These are phyloP conservation scores for Cryphonectria carpinicola DNA, from an alignment of 2,329 filamentous ascomycete species.

Conservation along the genomic window DNA sequence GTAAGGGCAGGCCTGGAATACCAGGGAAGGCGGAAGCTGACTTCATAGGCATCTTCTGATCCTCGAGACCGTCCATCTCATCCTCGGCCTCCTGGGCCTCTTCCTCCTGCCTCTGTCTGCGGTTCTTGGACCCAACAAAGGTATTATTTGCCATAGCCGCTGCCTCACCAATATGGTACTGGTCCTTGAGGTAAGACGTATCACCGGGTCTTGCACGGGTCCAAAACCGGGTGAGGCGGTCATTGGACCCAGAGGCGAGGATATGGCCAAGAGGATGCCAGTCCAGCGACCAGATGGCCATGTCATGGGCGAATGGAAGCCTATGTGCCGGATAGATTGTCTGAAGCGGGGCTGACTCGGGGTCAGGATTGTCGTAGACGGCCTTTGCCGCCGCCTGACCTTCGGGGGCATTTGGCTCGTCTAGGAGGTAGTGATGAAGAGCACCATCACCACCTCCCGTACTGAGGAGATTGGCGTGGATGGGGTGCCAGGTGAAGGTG, in stretches of 20 bases:
- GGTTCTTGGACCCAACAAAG: conserved; percentile 79
- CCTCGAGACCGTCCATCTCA: conserved; percentile 87
- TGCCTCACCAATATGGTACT: conserved; percentile 93
- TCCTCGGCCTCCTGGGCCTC: conserved; percentile 94
- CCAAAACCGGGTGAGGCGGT: conserved; percentile 97
- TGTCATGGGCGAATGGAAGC: conserved; percentile 86
- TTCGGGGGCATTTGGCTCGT: conserved; percentile 85
- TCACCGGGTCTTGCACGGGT: conserved; percentile 88
- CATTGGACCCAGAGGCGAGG: conserved; percentile 92
- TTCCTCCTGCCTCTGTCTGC: conserved; percentile 82
- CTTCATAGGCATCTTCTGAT: conserved; percentile 79
- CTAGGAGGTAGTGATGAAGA: conserved; percentile 91
- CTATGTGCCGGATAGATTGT: conserved; percentile 92
- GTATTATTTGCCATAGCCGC: conserved; percentile 95
- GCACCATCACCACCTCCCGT: conserved; percentile 90
- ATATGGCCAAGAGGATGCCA: conserved; percentile 98
- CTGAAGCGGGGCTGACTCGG: conserved; percentile 78
- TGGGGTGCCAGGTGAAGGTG: conserved; percentile 89
- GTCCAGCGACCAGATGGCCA: conserved; percentile 95
- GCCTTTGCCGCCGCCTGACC: conserved; percentile 74
- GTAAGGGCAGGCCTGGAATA: conserved; percentile 59
- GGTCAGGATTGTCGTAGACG: conserved; percentile 84
- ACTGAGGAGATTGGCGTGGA: conserved; percentile 85
- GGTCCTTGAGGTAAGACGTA: conserved; percentile 80
- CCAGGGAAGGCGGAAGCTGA: conserved; percentile 56